A percentile compares a stretch with the other conserved stretches of the same genome.
Conservation (phyloP, 2,329 filamentous ascomycete genomes). For the Phialophora chinensis region DNA sequence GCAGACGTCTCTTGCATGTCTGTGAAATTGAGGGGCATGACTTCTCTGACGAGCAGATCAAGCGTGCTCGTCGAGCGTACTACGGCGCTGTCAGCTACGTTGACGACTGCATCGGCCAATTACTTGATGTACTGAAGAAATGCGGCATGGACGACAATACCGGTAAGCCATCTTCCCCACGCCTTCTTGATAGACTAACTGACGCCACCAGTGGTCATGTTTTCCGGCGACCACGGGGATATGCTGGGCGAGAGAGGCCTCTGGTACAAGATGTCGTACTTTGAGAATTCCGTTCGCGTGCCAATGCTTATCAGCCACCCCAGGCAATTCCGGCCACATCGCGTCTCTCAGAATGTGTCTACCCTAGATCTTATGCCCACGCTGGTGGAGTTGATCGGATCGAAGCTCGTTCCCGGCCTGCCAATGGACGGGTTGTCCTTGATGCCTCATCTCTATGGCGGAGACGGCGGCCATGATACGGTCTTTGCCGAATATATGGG, state of each 20-base stretch:
- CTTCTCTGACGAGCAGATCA: conserved; percentile 84
- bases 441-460: conserved; percentile 74
- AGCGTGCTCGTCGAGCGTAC: conserved; percentile 83
- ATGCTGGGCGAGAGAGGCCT: conserved; percentile 92
- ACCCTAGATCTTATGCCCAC: conserved; percentile 91
- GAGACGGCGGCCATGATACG: conserved; percentile 68
- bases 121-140: conserved; percentile 77
- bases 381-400: conserved; percentile 80
- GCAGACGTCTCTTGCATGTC: conserved; percentile 82
- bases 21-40: conserved; percentile 85
- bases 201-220: conserved; percentile 64
- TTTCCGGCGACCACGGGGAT: conserved; percentile 92
- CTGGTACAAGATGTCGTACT: conserved; percentile 98
- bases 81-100: conserved; percentile 94
- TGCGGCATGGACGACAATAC: conserved; percentile 83
- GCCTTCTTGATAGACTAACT: conserved; percentile 8
- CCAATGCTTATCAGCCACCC: conserved; percentile 86
- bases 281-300: conserved; percentile 86
- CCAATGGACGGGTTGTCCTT: conserved; percentile 86
- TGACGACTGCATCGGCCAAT: conserved; percentile 85
- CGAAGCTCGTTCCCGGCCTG: conserved; percentile 70
- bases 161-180: conserved; percentile 10
- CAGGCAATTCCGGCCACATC: conserved; percentile 73
- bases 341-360: conserved; percentile 82
- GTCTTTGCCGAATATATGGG: conserved; percentile 96